phyloP scores from a whole-genome alignment of 306 rosid species.

The Oxytropis ochrocephala region DNA sequence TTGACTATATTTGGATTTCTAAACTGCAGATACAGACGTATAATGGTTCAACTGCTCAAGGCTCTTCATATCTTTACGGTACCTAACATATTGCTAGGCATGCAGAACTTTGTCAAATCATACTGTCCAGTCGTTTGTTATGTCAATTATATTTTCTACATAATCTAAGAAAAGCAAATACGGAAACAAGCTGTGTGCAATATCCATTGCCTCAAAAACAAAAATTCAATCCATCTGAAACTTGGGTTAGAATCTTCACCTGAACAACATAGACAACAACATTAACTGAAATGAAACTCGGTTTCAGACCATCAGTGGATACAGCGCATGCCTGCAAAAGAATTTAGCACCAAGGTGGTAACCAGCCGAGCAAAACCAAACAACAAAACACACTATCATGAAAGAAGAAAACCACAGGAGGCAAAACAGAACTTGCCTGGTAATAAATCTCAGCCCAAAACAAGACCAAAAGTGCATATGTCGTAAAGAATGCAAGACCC shows the following conservation, averaged over 20 bases:
- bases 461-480: conserved; percentile 81
- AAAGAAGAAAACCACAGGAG: not conserved
- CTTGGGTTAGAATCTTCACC: conserved; percentile 50
- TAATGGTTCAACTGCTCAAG: not conserved
- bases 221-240: conserved; percentile 5
- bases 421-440: conserved; percentile 51
- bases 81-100: not conserved
- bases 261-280: conserved; percentile 73
- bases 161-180: not conserved
- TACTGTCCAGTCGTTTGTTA: not conserved
- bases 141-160: not conserved
- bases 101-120: not conserved
- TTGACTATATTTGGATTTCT: not conserved
- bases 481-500: conserved; percentile 90
- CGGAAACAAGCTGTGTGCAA: not conserved
- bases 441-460: conserved; percentile 99
- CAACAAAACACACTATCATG: not conserved
- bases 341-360: conserved; percentile 5
- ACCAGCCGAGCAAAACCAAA: not conserved
- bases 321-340: conserved; percentile 83
- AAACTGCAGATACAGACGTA: not conserved
- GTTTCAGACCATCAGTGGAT: conserved; percentile 89
- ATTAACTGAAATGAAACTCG: conserved; percentile 69
- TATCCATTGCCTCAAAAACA: conserved; percentile 11
- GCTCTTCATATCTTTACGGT: not conserved